phyloP scores from a whole-genome alignment of 805 yeast species.

The Candida montana region DNA sequence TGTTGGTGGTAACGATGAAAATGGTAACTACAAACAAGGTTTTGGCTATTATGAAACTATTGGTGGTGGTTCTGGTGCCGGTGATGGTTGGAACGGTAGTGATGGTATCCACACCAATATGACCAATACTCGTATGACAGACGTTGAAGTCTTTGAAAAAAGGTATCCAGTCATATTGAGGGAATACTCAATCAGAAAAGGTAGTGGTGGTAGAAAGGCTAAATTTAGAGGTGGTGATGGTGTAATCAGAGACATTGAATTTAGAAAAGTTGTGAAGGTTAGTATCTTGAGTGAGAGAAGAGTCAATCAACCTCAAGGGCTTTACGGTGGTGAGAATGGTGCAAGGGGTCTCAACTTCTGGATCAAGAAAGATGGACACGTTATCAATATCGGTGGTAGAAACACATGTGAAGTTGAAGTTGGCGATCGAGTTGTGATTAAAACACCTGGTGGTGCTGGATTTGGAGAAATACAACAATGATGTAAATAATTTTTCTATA shows the following conservation, averaged over 20 bases:
- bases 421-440: conserved; percentile 64
- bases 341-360: conserved; percentile 61
- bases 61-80: conserved; percentile 96
- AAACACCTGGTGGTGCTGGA: conserved; percentile 88
- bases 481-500: too few relatives aligned
- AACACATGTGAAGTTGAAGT: conserved; percentile 48
- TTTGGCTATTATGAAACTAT: conserved; percentile 93
- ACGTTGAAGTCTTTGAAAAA: conserved; percentile 82
- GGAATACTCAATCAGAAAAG: conserved; percentile 62
- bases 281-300: conserved; percentile 86
- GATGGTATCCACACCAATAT: conserved; percentile 91
- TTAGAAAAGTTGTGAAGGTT: conserved; percentile 62
- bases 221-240: conserved; percentile 77
- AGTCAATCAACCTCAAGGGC: conserved; percentile 78
- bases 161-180: conserved; percentile 78
- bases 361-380: conserved; percentile 33
- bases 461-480: conserved; percentile 44
- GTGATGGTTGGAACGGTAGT: conserved; percentile 78
- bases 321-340: conserved; percentile 79
- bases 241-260: conserved; percentile 78
- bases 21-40: conserved; percentile 51
- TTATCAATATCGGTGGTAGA: conserved; percentile 64
- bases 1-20: conserved; percentile 51
- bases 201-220: conserved; percentile 76
- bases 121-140: conserved; percentile 92